Evolutionary conservation across 2,329 filamentous ascomycete species (phyloP), one percentile per base, ranked within the genome.

Genomic region (Hypoxylon sp.): DNA sequence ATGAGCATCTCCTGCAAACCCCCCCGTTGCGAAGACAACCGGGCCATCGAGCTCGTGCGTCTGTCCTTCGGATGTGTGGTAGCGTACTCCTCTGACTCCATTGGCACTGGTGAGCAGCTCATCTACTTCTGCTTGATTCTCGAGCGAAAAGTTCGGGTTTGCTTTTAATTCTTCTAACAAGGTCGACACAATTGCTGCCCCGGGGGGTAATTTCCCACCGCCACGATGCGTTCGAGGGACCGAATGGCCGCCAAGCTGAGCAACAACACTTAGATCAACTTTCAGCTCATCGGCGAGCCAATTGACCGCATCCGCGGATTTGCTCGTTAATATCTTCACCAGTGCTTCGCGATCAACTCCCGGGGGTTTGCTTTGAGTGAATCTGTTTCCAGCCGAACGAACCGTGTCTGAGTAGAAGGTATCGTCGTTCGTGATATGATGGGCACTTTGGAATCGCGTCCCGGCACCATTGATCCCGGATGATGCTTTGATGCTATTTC

Each of bases 401-500:
- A 83, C 60, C 0, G 84, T 86, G 66, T 67, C 64, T n/a, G 53
- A 48, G 48, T 47, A 63, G 55, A 67, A 87, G 12, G 66, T 84
- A 62, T 87, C 83, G 17, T 72, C 65, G 58, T 76, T 79, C 60
- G 85, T 57, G 31, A 72, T 61, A n/a, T 70, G 63, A 29, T 63
- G 43, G 2, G 63, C 68, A 7, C 67, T 66, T 63, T 88, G 84
- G 55, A 80, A 86, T 3, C 72, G 73, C 0, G 84, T 87, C 0
- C 76, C 76, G 0, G 82, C 82, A 5, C 82, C 84, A 57, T 86
- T 87, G 67, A 87, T 87, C 0, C 83, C 84, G 0, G 83, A 86
- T 0, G 83, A 87, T 0, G 84, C 84, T 68, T 87, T 87, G 68
- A 87, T 85, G 61, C 77, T 82, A 62, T 87, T 87, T 2, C 83